phyloP scores from a whole-genome alignment of 257 asterid genomes.

The Solanum tarapatanum region DNA sequence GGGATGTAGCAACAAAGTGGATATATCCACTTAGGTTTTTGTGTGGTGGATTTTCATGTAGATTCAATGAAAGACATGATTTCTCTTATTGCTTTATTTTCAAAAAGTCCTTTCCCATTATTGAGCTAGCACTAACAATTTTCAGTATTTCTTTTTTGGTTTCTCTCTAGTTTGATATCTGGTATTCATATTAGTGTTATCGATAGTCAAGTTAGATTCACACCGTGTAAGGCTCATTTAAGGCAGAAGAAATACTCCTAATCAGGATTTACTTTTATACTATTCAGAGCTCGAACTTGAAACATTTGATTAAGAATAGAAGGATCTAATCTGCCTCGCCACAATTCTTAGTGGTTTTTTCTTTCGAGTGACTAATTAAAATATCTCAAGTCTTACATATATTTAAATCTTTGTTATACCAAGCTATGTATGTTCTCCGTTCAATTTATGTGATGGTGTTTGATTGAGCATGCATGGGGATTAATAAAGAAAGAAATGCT shows the following conservation, averaged over 20 bases:
- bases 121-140: neutral
- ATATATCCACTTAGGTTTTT: neutral
- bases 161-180: neutral
- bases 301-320: neutral
- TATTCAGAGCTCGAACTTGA: neutral
- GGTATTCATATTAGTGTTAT: neutral
- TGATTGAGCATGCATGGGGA: neutral
- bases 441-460: neutral
- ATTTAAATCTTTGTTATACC: neutral
- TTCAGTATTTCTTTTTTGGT: neutral
- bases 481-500: neutral
- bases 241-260: no score
- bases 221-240: neutral
- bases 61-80: neutral
- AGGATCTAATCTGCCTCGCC: neutral
- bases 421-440: neutral
- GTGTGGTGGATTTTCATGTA: neutral
- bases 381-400: neutral
- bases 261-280: neutral
- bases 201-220: neutral
- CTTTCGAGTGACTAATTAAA: neutral
- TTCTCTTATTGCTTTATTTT: neutral
- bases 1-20: neutral
- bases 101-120: neutral
- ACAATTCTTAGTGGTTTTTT: neutral